A percentile compares a stretch with the other conserved stretches of the same genome.
Conservation (phyloP, 2,329 filamentous ascomycete genomes). For the Drechslerella stenobrocha region DNA sequence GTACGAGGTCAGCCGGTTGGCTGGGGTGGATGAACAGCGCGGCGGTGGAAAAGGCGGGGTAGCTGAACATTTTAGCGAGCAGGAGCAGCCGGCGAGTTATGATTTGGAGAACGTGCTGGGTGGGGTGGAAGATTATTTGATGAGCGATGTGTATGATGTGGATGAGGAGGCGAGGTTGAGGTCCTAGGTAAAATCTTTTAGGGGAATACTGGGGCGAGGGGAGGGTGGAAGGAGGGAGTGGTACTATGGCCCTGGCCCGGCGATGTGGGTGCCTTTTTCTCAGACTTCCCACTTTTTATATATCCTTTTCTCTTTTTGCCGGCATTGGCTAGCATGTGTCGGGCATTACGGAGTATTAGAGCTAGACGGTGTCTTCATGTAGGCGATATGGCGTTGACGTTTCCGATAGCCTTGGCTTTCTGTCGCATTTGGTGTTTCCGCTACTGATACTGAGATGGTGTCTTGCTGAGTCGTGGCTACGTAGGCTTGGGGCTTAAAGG, state of each 20-base stretch:
- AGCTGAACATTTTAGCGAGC: neutral
- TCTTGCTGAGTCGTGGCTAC: too few relatives aligned
- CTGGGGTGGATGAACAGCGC: neutral
- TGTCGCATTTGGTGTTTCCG: neutral
- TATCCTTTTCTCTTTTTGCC: too few relatives aligned
- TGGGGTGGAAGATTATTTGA: conserved; percentile 40
- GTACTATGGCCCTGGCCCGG: neutral
- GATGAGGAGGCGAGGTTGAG: conserved; percentile 33
- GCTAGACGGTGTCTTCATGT: neutral
- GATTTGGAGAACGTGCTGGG: conserved; percentile 40
- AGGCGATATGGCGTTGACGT: neutral
- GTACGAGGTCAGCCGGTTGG: conserved; percentile 24
- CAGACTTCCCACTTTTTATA: too few relatives aligned
- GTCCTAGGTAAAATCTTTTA: conserved; percentile 13
- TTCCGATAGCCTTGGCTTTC: neutral
- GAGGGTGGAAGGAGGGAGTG: neutral
- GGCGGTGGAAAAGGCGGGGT: neutral
- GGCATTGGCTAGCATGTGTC: too few relatives aligned
- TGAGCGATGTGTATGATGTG: conserved; percentile 45
- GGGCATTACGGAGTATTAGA: neutral
- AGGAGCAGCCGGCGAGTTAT: conserved; percentile 27
- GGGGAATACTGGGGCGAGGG: neutral
- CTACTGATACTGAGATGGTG: neutral
- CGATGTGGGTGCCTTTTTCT: too few relatives aligned
- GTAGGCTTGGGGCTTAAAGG: too few relatives aligned